phyloP scores from a whole-genome alignment of 2,329 filamentous ascomycete species.

The Penicillium sp. region DNA sequence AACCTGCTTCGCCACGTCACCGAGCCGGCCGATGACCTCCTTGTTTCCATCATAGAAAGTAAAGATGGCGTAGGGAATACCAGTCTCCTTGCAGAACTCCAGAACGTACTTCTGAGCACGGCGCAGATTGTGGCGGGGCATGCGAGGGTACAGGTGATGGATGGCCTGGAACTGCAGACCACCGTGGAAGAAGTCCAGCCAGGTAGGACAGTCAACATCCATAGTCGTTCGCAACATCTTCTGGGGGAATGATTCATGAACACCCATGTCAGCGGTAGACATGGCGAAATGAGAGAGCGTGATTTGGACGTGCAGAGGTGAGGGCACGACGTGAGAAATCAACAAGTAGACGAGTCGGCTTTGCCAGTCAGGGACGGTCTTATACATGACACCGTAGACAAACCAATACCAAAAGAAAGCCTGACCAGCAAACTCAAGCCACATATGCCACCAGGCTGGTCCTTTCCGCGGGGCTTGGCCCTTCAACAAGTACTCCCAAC shows the following conservation, averaged over 20 bases:
- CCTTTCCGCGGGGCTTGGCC: slow-evolving; percentile 72
- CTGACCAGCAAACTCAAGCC: slow-evolving; percentile 74
- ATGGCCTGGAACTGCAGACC: slow-evolving; percentile 88
- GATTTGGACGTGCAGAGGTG: slow-evolving; percentile 84
- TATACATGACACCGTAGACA: slow-evolving; percentile 78
- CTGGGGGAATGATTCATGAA: slow-evolving; percentile 82
- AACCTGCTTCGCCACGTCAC: slow-evolving; percentile 77
- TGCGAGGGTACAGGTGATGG: slow-evolving; percentile 80
- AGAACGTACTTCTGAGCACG: slow-evolving; percentile 72
- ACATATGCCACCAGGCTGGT: slow-evolving; percentile 79
- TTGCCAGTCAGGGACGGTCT: slow-evolving; percentile 66
- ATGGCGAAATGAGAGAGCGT: slow-evolving; percentile 91
- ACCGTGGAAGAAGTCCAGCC: slow-evolving; percentile 87
- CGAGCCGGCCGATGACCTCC: slow-evolving; percentile 72
- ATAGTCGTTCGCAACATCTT: slow-evolving; percentile 91
- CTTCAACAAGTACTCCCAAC: slow-evolving; percentile 73
- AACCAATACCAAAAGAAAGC: slow-evolving; percentile 85
- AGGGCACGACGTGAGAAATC: slow-evolving; percentile 76
- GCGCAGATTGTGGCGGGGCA: slow-evolving; percentile 82
- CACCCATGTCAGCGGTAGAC: slow-evolving; percentile 83
- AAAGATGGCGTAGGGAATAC: slow-evolving; percentile 81
- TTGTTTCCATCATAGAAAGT: slow-evolving; percentile 83
- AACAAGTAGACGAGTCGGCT: slow-evolving; percentile 73
- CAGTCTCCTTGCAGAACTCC: slow-evolving; percentile 78
- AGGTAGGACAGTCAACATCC: slow-evolving; percentile 84